Evolutionary conservation across 208 protist genomes (phyloP).

Genomic region (Leishmania major): DNA sequence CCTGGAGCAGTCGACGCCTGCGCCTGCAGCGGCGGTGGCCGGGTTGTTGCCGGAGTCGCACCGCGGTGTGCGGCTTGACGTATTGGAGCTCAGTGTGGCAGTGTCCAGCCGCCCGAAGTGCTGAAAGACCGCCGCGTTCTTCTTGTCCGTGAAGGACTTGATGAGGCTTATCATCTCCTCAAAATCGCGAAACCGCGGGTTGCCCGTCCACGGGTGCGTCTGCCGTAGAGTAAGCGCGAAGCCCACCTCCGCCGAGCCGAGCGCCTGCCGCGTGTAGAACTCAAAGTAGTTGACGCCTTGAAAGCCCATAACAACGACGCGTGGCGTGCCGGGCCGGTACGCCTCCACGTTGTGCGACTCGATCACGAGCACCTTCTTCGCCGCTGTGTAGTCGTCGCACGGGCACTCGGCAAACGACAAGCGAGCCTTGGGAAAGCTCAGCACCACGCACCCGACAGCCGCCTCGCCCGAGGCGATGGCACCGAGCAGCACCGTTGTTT

Average conservation of each 20-base stretch:
- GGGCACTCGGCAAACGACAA: slow-evolving; percentile 83
- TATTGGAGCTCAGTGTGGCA: slow-evolving; percentile 13
- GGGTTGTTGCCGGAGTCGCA: slow-evolving; percentile 7
- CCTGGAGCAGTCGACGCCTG: too few relatives aligned
- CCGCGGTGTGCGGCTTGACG: slow-evolving; percentile 5
- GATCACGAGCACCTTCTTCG: slow-evolving; percentile 75
- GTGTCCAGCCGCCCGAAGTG: slow-evolving; percentile 56
- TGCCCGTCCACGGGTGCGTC: slow-evolving; percentile 88
- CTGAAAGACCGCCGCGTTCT: slow-evolving; percentile 73
- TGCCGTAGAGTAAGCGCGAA: slow-evolving; percentile 78
- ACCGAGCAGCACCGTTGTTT: slow-evolving; percentile 70
- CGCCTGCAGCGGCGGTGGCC: neutral
- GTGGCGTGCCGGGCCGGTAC: slow-evolving; percentile 56
- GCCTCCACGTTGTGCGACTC: slow-evolving; percentile 79
- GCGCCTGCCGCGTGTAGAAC: slow-evolving; percentile 78
- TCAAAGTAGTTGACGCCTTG: slow-evolving; percentile 74
- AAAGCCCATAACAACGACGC: slow-evolving; percentile 80
- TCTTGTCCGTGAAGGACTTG: slow-evolving; percentile 80
- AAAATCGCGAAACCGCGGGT: slow-evolving; percentile 87
- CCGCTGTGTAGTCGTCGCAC: slow-evolving; percentile 53
- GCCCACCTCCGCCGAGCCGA: slow-evolving; percentile 60
- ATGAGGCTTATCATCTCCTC: slow-evolving; percentile 81
- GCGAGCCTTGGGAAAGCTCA: slow-evolving; percentile 48
- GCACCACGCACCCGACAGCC: slow-evolving; percentile 59
- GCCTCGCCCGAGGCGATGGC: slow-evolving; percentile 47